phyloP scores from a whole-genome alignment of 2,329 filamentous ascomycete species.

The Blumeriella jaapii region DNA sequence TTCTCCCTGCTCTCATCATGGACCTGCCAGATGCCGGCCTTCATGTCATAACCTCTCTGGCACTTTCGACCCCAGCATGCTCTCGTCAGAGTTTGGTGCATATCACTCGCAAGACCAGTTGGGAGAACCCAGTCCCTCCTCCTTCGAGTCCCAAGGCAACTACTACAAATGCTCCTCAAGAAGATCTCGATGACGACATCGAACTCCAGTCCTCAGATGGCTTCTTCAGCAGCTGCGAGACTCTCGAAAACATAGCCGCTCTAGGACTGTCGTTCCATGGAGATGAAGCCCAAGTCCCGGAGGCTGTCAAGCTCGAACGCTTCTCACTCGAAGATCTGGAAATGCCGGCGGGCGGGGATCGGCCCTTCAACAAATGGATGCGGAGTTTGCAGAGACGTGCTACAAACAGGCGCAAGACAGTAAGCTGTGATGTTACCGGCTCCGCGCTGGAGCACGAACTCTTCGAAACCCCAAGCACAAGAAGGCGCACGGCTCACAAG shows the following conservation, averaged over 20 bases:
- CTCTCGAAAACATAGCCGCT: conserved; percentile 32
- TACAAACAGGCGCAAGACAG: conserved; percentile 31
- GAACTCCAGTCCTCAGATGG: conserved; percentile 22
- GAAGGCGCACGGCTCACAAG: conserved; percentile 32
- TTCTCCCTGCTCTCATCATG: conserved; percentile 19
- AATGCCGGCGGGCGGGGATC: conserved; percentile 10
- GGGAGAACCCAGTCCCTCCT: conserved; percentile 27
- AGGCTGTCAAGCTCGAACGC: conserved; percentile 8
- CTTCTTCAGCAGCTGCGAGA: conserved; percentile 26
- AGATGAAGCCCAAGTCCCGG: conserved; percentile 19
- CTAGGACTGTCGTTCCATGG: conserved; percentile 30
- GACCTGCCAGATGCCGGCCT: conserved; percentile 13
- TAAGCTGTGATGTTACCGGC: conserved; percentile 26
- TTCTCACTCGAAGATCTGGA: conserved; percentile 23
- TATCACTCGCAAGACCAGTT: conserved; percentile 30
- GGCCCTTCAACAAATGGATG: conserved; percentile 63
- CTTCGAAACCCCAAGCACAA: conserved; percentile 29
- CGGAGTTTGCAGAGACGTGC: conserved; percentile 52
- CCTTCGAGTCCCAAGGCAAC: conserved; percentile 21
- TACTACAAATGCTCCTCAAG: conserved; percentile 13
- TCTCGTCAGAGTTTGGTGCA: conserved; percentile 31
- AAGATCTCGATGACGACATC: conserved; percentile 27
- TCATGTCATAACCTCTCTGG: conserved; percentile 7
- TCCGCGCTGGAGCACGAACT: conserved; percentile 10
- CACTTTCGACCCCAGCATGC: conserved; percentile 14